Evolutionary conservation across 179 eudicot genomes (phyloP).

Genomic region (Patellifolia procumbens): DNA sequence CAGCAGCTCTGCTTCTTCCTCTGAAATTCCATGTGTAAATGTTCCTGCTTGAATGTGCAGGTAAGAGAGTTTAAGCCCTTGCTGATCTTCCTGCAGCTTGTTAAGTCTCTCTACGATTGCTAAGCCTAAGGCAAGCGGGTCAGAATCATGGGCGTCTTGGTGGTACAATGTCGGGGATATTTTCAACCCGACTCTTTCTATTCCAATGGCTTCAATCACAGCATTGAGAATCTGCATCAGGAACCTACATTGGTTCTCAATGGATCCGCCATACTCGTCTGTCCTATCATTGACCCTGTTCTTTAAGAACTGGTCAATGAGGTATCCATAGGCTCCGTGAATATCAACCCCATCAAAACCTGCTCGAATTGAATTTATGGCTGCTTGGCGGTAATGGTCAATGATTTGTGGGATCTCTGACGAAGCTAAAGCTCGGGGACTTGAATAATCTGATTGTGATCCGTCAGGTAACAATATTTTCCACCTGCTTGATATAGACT

Average conservation of each 20-base stretch:
- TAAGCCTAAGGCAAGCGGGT: slow-evolving; percentile 72
- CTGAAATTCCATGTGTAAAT: slow-evolving; percentile 43
- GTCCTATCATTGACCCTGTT: slow-evolving; percentile 70
- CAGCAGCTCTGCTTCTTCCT: slow-evolving; percentile 48
- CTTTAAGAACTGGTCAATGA: slow-evolving; percentile 79
- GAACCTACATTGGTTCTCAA: slow-evolving; percentile 49
- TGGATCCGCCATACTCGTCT: slow-evolving; percentile 70
- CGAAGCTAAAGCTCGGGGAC: slow-evolving; percentile 53
- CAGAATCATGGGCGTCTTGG: slow-evolving; percentile 72
- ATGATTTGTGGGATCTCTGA: slow-evolving; percentile 52
- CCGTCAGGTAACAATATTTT: slow-evolving; percentile 69
- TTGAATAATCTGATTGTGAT: slow-evolving; percentile 46
- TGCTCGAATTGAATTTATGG: slow-evolving; percentile 72
- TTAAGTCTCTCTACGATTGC: slow-evolving; percentile 67
- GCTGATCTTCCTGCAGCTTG: slow-evolving; percentile 37
- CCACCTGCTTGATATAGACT: slow-evolving; percentile 69
- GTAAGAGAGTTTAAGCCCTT: slow-evolving; percentile 48
- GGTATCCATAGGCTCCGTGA: slow-evolving; percentile 80
- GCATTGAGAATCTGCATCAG: slow-evolving; percentile 29
- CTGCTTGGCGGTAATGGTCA: slow-evolving; percentile 65
- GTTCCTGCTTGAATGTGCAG: slow-evolving; percentile 77
- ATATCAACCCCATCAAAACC: slow-evolving; percentile 94
- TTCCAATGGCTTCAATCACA: slow-evolving; percentile 42
- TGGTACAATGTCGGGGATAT: slow-evolving; percentile 76
- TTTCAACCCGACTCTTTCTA: slow-evolving; percentile 59